phyloP scores from a whole-genome alignment of 2,329 filamentous ascomycete genomes.

The Periconia digitata region DNA sequence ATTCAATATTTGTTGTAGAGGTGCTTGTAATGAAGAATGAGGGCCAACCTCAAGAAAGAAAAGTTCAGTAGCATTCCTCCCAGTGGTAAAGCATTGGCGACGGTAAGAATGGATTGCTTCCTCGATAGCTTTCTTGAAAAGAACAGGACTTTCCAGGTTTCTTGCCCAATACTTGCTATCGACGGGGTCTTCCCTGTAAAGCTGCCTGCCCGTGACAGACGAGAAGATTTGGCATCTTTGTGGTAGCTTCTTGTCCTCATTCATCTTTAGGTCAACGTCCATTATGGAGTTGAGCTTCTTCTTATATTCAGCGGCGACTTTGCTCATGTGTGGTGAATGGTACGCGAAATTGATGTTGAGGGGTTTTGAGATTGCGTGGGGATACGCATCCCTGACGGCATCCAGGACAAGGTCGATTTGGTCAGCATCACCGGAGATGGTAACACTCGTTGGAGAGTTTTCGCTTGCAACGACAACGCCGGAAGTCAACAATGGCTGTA shows the following conservation, averaged over 20 bases:
- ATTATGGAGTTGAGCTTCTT: not conserved
- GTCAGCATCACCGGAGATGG: constrained; percentile 46
- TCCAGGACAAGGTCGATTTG: constrained; percentile 32
- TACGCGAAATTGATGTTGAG: constrained; percentile 47
- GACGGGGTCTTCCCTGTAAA: not conserved
- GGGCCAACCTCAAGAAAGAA: constrained; percentile 37
- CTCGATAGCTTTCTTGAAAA: constrained; percentile 2
- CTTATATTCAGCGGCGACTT: constrained; percentile 14
- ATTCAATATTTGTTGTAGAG: constrained; percentile 17
- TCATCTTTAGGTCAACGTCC: too few species aligned
- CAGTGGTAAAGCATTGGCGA: too few species aligned
- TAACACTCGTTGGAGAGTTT: constrained; percentile 44
- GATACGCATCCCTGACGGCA: not conserved
- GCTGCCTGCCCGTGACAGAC: not conserved
- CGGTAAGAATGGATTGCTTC: constrained; percentile 1
- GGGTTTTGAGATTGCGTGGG: constrained; percentile 10
- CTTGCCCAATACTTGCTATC: constrained; percentile 9
- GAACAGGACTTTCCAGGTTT: constrained; percentile 8
- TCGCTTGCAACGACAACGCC: constrained; percentile 9
- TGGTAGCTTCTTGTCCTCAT: too few species aligned
- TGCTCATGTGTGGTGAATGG: constrained; percentile 47
- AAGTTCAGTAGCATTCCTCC: constrained; percentile 1
- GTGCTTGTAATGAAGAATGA: constrained; percentile 37
- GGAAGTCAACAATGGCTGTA: not conserved
- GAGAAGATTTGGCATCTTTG: constrained; percentile 10